Percentiles rank a stretch among this genome's conserved stretches.
Evolutionary conservation across 257 asterid species (phyloP).

Genomic region (Verbascum thapsus): DNA sequence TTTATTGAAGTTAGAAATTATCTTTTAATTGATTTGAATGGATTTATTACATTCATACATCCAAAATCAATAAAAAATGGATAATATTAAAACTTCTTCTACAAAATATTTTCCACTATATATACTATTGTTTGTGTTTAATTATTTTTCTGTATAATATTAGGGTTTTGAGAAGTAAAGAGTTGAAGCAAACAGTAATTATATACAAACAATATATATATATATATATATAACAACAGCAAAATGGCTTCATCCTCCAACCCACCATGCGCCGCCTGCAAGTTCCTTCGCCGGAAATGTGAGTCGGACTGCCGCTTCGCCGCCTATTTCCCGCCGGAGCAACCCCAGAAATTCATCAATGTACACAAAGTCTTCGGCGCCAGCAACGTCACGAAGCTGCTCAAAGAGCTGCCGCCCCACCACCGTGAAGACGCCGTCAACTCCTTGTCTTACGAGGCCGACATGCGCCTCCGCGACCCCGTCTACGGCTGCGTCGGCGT

Average conservation of each 20-base stretch:
- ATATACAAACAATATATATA: not conserved
- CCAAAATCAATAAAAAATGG: too few species aligned
- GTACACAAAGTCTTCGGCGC: constrained; percentile 79
- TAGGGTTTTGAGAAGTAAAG: not conserved
- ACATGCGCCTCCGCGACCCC: constrained; percentile 78
- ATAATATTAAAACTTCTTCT: too few species aligned
- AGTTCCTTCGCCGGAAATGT: constrained; percentile 71
- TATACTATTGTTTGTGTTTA: too few species aligned
- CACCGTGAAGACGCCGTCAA: constrained; percentile 79
- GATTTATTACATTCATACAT: too few species aligned
- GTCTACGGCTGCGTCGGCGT: constrained; percentile 83
- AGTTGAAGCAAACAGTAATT: not conserved
- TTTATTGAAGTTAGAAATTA: too few species aligned
- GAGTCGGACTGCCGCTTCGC: constrained; percentile 75
- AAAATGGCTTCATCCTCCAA: constrained; percentile 58
- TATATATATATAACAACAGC: not conserved
- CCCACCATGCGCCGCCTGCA: constrained; percentile 78
- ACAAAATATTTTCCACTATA: too few species aligned
- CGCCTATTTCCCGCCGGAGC: constrained; percentile 75
- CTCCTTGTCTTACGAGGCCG: constrained; percentile 70
- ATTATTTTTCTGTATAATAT: not conserved
- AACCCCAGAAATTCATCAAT: constrained; percentile 69
- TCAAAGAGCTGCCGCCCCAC: constrained; percentile 70
- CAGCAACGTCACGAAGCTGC: constrained; percentile 70
- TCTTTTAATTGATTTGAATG: too few species aligned